Percentiles rank a stretch among this genome's conserved stretches.
Conservation (phyloP, 148 eudicot genomes). For the Linanthus parryae region DNA sequence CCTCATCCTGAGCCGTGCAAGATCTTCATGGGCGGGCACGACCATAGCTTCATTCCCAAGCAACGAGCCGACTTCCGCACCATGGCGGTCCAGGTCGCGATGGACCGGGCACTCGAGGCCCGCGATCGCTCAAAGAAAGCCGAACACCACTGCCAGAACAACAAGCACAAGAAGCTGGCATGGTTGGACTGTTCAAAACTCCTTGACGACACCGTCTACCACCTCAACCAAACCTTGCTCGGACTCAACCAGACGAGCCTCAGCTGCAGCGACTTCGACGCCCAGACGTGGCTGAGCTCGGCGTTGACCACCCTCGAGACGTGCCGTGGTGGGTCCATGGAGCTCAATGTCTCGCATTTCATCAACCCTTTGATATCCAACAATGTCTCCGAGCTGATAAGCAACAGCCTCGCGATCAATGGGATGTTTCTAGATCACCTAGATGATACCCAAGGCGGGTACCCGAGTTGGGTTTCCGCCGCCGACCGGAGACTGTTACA, state of each 20-base stretch:
- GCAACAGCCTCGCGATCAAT: constrained; percentile 41
- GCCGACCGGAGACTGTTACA: constrained; percentile 25
- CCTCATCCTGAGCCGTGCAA: constrained; percentile 11
- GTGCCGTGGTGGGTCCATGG: not conserved
- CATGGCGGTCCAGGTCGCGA: not conserved
- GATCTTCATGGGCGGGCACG: not conserved
- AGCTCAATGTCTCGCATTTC: constrained; percentile 3
- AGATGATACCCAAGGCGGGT: constrained; percentile 6
- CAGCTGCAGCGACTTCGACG: not conserved
- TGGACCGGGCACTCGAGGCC: constrained; percentile 8
- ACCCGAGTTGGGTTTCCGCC: constrained; percentile 28
- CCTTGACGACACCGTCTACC: constrained; percentile 1
- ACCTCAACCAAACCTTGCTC: constrained; percentile 3
- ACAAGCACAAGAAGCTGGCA: constrained; percentile 4
- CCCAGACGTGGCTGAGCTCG: constrained; percentile 19
- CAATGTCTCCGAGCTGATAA: constrained; percentile 44
- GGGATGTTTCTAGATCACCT: constrained; percentile 5
- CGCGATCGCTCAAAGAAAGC: not conserved
- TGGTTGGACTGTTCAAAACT: constrained; percentile 7
- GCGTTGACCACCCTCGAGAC: constrained; percentile 8
- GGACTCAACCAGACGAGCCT: not conserved
- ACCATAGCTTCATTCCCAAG: not conserved
- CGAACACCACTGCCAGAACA: constrained; percentile 2
- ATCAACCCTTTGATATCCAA: constrained; percentile 19
- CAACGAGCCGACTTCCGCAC: constrained; percentile 4